Evolutionary conservation across 2,329 filamentous ascomycete genomes (phyloP).

Genomic region (Diplodia corticola): DNA sequence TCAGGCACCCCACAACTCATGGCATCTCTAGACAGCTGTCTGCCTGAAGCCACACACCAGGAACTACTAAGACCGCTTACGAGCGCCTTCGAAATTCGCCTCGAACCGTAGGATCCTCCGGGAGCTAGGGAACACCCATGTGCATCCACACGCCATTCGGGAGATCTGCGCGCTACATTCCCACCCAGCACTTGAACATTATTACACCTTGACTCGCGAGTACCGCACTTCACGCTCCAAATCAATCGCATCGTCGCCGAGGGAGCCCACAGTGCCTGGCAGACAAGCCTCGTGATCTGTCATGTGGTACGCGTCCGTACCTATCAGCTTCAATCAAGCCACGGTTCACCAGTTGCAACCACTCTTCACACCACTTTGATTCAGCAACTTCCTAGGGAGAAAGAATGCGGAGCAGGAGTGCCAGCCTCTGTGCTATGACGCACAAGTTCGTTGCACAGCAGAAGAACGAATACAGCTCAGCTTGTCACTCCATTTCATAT

Average conservation of each 20-base stretch:
- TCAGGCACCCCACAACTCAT: not conserved
- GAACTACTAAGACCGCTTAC: not conserved
- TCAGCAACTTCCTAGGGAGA: no score
- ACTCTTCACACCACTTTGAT: no score
- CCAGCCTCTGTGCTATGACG: no score
- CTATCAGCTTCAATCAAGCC: no score
- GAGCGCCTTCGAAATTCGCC: not conserved
- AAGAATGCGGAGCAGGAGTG: no score
- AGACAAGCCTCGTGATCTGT: not conserved
- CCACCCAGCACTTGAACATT: not conserved
- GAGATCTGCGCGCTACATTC: not conserved
- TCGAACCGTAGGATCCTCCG: not conserved
- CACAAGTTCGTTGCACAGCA: no score
- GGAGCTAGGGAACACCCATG: not conserved
- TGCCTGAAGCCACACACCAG: not conserved
- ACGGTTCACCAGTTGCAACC: no score
- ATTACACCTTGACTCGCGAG: not conserved
- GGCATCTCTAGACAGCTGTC: not conserved
- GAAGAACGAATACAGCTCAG: not conserved
- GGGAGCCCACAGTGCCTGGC: not conserved
- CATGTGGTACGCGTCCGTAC: no score
- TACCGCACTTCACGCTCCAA: not conserved
- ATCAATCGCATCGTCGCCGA: not conserved
- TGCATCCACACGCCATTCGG: not conserved
- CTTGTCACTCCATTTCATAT: not conserved